Evolutionary conservation across 495 filamentous ascomycete genomes (phyloP).

Genomic region (Alectoria sarmentosa): DNA sequence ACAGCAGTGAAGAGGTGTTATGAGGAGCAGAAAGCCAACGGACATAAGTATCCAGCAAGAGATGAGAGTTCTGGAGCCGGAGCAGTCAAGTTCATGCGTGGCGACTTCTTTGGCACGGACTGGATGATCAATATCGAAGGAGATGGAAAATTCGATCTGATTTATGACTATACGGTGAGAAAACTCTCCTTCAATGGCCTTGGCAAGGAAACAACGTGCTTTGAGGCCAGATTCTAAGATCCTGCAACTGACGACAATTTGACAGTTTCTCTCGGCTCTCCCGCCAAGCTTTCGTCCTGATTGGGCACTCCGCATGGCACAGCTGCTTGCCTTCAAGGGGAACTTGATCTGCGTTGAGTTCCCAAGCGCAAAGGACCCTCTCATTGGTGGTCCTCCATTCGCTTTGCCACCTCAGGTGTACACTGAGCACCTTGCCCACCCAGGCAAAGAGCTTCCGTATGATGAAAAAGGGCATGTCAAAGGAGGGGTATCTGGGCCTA

Average conservation of each 20-base stretch:
- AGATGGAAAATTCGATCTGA: constrained; percentile 58
- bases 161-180: constrained; percentile 80
- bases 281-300: constrained; percentile 51
- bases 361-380: constrained; percentile 60
- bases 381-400: constrained; percentile 62
- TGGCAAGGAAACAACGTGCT: not conserved
- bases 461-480: constrained; percentile 45
- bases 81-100: constrained; percentile 50
- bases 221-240: not conserved
- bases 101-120: constrained; percentile 66
- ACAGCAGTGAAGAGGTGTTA: constrained; percentile 49
- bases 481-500: constrained; percentile 35
- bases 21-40: constrained; percentile 37
- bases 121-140: constrained; percentile 45
- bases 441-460: constrained; percentile 59
- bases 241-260: constrained; percentile 8
- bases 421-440: constrained; percentile 55
- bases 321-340: constrained; percentile 57
- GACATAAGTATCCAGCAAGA: constrained; percentile 40
- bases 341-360: constrained; percentile 75
- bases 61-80: constrained; percentile 45
- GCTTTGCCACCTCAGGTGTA: constrained; percentile 56
- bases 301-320: constrained; percentile 62
- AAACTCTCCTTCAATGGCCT: not conserved
- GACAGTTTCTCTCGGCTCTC: constrained; percentile 76